Evolutionary conservation across 2,329 filamentous ascomycete species (phyloP).

Genomic region (Graphilbum fragrans): DNA sequence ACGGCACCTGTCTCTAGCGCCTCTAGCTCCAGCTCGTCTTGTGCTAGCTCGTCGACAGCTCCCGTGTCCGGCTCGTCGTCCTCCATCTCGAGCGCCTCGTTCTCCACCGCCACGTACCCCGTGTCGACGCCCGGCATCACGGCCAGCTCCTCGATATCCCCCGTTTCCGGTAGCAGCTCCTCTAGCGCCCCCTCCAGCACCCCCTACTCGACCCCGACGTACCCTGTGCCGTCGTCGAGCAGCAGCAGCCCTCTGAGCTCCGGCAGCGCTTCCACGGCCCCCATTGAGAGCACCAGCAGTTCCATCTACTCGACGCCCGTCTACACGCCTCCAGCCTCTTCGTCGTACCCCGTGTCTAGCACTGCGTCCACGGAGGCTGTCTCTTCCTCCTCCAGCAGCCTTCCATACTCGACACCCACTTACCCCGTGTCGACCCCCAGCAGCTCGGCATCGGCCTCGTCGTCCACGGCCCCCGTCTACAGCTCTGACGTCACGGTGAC

Average conservation of each 20-base stretch:
- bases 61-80: background rate
- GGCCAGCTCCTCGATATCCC: constrained; percentile 3
- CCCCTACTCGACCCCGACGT: constrained; percentile 1
- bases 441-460: too few species aligned
- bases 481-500: background rate
- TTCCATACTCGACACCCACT: too few species aligned
- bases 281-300: background rate
- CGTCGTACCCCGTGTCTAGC: background rate
- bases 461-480: background rate
- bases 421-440: too few species aligned
- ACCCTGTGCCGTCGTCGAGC: background rate
- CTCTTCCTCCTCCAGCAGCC: background rate
- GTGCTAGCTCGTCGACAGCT: background rate
- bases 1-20: too few species aligned
- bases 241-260: background rate
- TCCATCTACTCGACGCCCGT: background rate
- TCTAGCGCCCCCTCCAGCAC: background rate
- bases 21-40: background rate
- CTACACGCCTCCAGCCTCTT: background rate
- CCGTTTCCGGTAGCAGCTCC: background rate
- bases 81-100: background rate
- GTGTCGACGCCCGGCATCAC: background rate
- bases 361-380: background rate
- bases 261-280: background rate
- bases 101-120: background rate